Base-by-base conservation (phyloP, 1,139 yeast species). In the Martiniozyma asiatica region DNA sequence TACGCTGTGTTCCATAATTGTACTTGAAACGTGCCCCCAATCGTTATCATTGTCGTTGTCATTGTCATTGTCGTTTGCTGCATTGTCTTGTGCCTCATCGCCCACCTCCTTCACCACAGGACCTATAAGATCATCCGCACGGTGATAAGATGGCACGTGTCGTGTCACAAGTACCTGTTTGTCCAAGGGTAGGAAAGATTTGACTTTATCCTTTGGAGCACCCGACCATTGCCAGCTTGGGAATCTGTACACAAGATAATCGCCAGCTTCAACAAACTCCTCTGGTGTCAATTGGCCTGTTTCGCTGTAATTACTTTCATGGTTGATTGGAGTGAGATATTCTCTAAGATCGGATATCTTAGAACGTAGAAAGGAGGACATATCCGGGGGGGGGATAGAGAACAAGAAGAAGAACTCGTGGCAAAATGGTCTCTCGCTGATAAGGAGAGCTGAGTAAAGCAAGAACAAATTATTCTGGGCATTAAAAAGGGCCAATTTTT, bases 201-300 rank as follows among this genome's bases (percentile, higher is more conserved):
- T 69, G 32, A 57, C 66, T 44, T 67, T 68, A 6, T 61, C 55
- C 8, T 66, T 60, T 14, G 92, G 77, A 8, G 84, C 75, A 4
- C 75, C 59, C 6, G 77, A 65, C 98, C 99, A 89, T 40, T 75
- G 72, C 98, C 99, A 89, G 0, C 97, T 92, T 2, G 98, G 97
- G 53, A 92, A 89, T 61, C 81, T 81, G 55, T 73, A 74, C 22
- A 77, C 89, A 37, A 89, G 59, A 51, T 81, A 85, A 48, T 87
- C 95, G n/a, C 97, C 96, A 5, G 96, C 95, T 33, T 61, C 63
- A 8, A 84, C 85, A 55, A 85, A 87, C 52, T 87, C 96, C 36
- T 81, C 94, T 3, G 97, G 97, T 1, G 94, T 79, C 33, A 89
- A 76, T 52, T 87, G 92, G 4, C 98, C 98, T 0, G 95, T 81